Evolutionary conservation across 192 early-diverging fungal genomes (phyloP).

Genomic region (Gaertneriomyces sp.): DNA sequence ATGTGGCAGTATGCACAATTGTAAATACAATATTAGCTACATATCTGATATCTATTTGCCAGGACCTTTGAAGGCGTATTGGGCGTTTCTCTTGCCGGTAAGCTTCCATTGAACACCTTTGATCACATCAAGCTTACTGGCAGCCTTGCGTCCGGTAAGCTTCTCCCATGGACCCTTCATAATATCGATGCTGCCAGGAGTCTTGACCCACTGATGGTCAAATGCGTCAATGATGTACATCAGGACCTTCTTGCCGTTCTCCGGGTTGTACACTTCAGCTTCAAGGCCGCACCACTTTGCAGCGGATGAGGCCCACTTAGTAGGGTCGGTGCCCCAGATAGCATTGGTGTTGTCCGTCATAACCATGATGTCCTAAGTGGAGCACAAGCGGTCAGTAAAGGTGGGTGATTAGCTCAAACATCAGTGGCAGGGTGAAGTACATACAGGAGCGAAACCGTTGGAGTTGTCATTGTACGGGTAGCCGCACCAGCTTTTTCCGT

Average conservation of each 20-base stretch:
- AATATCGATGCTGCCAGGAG: slow-evolving; percentile 25
- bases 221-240: slow-evolving; percentile 29
- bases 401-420: background rate
- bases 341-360: slow-evolving; percentile 15
- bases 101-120: slow-evolving; percentile 19
- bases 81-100: slow-evolving; percentile 13
- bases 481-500: slow-evolving; percentile 25
- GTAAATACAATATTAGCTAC: background rate
- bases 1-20: too few relatives aligned
- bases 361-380: slow-evolving; percentile 4
- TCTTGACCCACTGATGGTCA: slow-evolving; percentile 12
- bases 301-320: slow-evolving; percentile 6
- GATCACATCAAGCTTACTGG: slow-evolving; percentile 12
- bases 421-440: background rate
- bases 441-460: slow-evolving; percentile 19
- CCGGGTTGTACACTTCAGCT: slow-evolving; percentile 17
- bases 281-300: slow-evolving; percentile 23
- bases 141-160: slow-evolving; percentile 4
- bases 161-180: slow-evolving; percentile 17
- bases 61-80: slow-evolving; percentile 19
- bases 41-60: slow-evolving; percentile 7
- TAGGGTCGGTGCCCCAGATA: slow-evolving; percentile 2
- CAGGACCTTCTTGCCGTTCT: slow-evolving; percentile 6
- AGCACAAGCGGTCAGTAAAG: background rate
- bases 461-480: slow-evolving; percentile 30